phyloP scores from a whole-genome alignment of 1,139 yeast species.

The Lodderomyces orthopsilosis region DNA sequence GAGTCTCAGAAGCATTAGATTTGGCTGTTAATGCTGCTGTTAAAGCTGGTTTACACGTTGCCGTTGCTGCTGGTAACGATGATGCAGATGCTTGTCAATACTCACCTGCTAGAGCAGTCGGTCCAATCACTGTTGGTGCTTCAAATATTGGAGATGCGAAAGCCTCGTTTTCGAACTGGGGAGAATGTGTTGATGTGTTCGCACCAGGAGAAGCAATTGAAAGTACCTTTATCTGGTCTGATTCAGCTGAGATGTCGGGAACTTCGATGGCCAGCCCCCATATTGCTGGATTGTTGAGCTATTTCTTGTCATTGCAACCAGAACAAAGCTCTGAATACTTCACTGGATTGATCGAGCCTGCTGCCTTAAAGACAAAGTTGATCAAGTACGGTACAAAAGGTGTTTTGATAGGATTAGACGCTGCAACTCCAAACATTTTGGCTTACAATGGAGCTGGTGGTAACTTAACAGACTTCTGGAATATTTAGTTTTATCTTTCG shows the following conservation, averaged over 20 bases:
- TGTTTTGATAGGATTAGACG: constrained; percentile 53
- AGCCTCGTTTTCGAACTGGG: constrained; percentile 45
- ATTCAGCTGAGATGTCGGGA: constrained; percentile 37
- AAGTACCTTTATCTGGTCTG: constrained; percentile 39
- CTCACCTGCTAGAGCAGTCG: constrained; percentile 44
- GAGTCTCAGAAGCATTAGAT: constrained; percentile 40
- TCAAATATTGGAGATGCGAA: constrained; percentile 34
- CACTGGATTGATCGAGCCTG: constrained; percentile 43
- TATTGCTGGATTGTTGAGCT: constrained; percentile 40
- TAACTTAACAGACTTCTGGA: constrained; percentile 72
- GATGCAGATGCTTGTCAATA: constrained; percentile 41
- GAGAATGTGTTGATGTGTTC: constrained; percentile 43
- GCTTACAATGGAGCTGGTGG: constrained; percentile 94
- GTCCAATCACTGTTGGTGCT: constrained; percentile 47
- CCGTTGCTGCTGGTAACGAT: constrained; percentile 48
- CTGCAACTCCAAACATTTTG: constrained; percentile 80
- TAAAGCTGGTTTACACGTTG: constrained; percentile 40
- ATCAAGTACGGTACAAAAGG: constrained; percentile 38
- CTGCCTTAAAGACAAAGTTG: constrained; percentile 33
- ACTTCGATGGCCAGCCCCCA: constrained; percentile 49
- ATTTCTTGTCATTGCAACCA: constrained; percentile 42
- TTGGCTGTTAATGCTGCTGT: constrained; percentile 43
- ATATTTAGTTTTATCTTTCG: not conserved
- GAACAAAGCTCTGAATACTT: constrained; percentile 43
- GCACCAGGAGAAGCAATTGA: constrained; percentile 46